A percentile compares a stretch with the other conserved stretches of the same genome.
Evolutionary conservation across 306 rosid genomes (phyloP).

Genomic region (Morella rubra): DNA sequence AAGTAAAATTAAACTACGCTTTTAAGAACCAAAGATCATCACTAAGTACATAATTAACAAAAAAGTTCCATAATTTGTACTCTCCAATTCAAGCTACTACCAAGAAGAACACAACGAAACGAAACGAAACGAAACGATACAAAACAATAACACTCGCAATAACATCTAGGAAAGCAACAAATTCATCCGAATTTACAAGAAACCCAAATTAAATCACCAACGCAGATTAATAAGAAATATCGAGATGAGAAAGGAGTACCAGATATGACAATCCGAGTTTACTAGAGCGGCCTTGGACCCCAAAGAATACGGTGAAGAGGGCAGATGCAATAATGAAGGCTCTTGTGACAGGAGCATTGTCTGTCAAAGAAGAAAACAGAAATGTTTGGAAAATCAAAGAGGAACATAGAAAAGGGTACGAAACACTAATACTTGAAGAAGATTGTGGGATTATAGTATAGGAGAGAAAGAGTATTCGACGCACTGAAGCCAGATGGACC

Average conservation of each 20-base stretch:
- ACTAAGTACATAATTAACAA: not conserved
- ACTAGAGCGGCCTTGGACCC: constrained; percentile 84
- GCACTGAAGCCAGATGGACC: constrained; percentile 98
- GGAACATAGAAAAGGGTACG: constrained; percentile 5
- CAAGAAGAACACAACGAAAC: not conserved
- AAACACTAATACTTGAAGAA: not conserved
- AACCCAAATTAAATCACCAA: constrained; percentile 1
- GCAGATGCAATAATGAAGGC: constrained; percentile 64
- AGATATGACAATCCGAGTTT: constrained; percentile 82
- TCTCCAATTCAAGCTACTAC: not conserved
- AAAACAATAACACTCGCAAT: constrained; percentile 8
- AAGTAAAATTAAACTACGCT: not conserved
- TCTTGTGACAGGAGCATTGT: constrained; percentile 93
- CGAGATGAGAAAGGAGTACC: constrained; percentile 39
- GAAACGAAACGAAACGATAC: not conserved
- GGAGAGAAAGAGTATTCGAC: constrained; percentile 31
- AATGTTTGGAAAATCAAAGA: not conserved
- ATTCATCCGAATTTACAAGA: not conserved
- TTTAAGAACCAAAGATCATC: constrained; percentile 8
- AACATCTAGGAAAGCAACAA: constrained; percentile 13
- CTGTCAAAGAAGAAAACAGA: constrained; percentile 38
- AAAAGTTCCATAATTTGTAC: not conserved
- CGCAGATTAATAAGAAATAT: constrained; percentile 3
- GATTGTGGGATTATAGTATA: constrained; percentile 1
- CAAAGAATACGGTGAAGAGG: constrained; percentile 80